Conservation (phyloP, 495 filamentous ascomycete species). For the Pseudevernia furfuracea region DNA sequence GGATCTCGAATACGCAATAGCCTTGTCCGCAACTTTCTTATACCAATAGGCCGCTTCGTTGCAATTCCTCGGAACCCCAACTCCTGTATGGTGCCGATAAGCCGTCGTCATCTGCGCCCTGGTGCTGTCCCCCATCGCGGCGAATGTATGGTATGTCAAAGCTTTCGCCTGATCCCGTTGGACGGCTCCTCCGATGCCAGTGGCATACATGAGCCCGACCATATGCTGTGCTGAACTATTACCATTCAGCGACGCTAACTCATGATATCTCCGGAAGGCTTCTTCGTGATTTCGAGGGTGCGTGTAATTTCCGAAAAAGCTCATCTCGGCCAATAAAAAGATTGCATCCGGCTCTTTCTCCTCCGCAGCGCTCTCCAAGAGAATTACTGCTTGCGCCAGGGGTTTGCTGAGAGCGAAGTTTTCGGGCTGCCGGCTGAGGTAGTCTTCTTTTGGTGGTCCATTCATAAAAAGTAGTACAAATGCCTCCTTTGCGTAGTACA, state of each 20-base stretch:
- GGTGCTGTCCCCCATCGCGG: constrained; percentile 74
- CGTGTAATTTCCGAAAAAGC: constrained; percentile 91
- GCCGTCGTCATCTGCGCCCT: constrained; percentile 90
- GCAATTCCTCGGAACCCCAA: constrained; percentile 78
- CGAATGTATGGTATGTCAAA: constrained; percentile 88
- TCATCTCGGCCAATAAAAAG: constrained; percentile 86
- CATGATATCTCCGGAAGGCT: constrained; percentile 75
- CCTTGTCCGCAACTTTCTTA: constrained; percentile 89
- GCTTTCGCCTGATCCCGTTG: constrained; percentile 87
- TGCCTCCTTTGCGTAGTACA: constrained; percentile 42
- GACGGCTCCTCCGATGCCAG: constrained; percentile 76
- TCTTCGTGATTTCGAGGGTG: constrained; percentile 75
- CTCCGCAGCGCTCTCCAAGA: constrained; percentile 68
- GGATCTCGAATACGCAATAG: constrained; percentile 72
- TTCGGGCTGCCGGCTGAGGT: constrained; percentile 23
- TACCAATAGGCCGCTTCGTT: constrained; percentile 81
- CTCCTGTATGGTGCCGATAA: constrained; percentile 77
- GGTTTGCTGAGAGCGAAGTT: constrained; percentile 24
- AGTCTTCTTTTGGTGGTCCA: constrained; percentile 31
- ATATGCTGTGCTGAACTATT: constrained; percentile 92
- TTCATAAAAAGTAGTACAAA: constrained; percentile 48
- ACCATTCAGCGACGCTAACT: constrained; percentile 67
- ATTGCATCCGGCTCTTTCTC: constrained; percentile 76
- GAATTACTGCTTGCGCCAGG: constrained; percentile 51
- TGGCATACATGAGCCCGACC: constrained; percentile 94